Percentiles rank a stretch among this genome's conserved stretches.
Conservation (phyloP, 2,329 filamentous ascomycete genomes). For the Colletotrichum sp. region DNA sequence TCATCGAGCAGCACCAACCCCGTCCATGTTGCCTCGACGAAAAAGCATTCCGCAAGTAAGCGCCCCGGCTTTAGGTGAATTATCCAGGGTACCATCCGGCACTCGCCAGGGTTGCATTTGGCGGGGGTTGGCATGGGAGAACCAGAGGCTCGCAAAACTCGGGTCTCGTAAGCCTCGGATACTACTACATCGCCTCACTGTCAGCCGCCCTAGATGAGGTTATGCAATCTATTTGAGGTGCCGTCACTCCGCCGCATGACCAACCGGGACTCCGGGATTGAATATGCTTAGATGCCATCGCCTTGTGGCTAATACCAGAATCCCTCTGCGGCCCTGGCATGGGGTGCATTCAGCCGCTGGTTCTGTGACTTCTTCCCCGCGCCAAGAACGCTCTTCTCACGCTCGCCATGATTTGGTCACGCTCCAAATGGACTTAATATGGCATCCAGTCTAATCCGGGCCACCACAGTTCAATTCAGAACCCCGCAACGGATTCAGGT, state of each 20-base stretch:
- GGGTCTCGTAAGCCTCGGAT: background rate
- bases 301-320: background rate
- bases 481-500: background rate
- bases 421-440: background rate
- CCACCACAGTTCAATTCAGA: background rate
- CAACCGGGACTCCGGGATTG: background rate
- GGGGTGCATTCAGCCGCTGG: background rate
- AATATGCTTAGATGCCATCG: background rate
- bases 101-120: background rate
- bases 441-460: background rate
- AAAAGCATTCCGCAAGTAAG: background rate
- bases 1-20: background rate
- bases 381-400: background rate
- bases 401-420: background rate
- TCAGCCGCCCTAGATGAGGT: background rate
- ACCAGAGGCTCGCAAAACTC: background rate
- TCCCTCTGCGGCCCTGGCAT: background rate
- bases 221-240: slow-evolving; percentile 6
- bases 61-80: background rate
- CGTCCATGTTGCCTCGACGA: background rate
- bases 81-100: background rate
- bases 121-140: background rate
- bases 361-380: background rate
- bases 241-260: background rate
- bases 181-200: background rate